Evolutionary conservation across 257 asterid genomes (phyloP).

Genomic region (Ophiorrhiza pumila): DNA sequence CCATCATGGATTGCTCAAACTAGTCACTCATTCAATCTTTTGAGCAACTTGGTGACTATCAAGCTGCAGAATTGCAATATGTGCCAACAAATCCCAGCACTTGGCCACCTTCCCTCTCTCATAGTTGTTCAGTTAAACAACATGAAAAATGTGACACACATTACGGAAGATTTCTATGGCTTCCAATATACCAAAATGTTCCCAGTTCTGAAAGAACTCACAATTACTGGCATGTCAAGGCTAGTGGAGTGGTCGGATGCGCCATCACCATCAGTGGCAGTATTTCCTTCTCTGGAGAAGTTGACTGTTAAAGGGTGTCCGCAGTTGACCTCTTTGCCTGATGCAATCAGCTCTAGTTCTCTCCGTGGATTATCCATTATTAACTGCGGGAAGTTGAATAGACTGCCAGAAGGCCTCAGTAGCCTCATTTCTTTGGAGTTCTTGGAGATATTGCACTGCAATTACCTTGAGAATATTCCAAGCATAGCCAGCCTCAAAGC

Average conservation of each 20-base stretch:
- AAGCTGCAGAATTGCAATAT: background rate
- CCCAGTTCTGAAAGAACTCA: background rate
- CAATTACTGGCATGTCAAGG: background rate
- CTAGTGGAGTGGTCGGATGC: background rate
- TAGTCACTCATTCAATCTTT: background rate
- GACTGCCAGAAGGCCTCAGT: background rate
- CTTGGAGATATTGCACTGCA: background rate
- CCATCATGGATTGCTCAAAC: background rate
- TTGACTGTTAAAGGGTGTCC: background rate
- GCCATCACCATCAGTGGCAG: background rate
- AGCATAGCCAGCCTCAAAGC: background rate
- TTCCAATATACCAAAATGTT: background rate
- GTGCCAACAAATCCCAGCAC: slow-evolving; percentile 4
- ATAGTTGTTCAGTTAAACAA: background rate
- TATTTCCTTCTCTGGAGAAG: background rate
- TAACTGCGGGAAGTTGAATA: background rate
- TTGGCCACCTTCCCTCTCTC: slow-evolving; percentile 13
- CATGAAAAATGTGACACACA: background rate
- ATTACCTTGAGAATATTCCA: background rate
- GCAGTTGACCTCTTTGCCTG: background rate
- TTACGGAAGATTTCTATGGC: background rate
- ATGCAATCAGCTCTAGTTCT: background rate
- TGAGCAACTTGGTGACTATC: background rate
- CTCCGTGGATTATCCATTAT: background rate
- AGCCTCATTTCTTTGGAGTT: background rate